A percentile compares a stretch with the other conserved stretches of the same genome.
Evolutionary conservation across 2,329 filamentous ascomycete genomes (phyloP).

Genomic region (Calonectria pauciramosa): DNA sequence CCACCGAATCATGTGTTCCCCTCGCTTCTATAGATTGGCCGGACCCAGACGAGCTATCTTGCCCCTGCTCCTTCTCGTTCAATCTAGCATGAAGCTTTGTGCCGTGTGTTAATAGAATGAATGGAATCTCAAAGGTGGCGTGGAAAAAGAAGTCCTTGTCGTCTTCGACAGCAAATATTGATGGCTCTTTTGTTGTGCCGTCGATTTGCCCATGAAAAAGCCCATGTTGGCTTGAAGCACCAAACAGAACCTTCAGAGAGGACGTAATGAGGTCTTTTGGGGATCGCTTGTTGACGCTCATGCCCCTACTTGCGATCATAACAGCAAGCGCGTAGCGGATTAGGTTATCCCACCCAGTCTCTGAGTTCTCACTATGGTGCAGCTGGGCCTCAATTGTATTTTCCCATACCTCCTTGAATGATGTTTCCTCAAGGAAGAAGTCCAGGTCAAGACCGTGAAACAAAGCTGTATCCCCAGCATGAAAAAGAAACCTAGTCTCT

Average conservation of each 20-base stretch:
- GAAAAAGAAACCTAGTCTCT: background rate
- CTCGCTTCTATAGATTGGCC: background rate
- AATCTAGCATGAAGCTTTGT: background rate
- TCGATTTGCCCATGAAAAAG: background rate
- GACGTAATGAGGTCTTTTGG: background rate
- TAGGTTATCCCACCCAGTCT: background rate
- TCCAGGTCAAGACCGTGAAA: background rate
- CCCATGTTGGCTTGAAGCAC: background rate
- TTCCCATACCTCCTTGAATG: background rate
- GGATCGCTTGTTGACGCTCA: background rate
- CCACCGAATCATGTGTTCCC: background rate
- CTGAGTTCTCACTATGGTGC: background rate
- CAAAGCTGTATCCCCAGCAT: background rate
- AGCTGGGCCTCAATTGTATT: background rate
- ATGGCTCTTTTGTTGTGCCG: background rate
- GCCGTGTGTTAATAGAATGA: background rate
- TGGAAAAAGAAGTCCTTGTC: conserved; percentile 4
- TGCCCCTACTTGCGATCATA: background rate
- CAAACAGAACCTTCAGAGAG: background rate
- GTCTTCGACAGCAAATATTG: background rate
- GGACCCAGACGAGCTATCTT: background rate
- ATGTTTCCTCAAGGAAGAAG: background rate
- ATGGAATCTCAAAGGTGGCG: background rate
- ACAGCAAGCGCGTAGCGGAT: background rate
- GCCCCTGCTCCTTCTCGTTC: background rate